A percentile compares a stretch with the other conserved stretches of the same genome.
Conservation (phyloP, 2,329 filamentous ascomycete genomes). For the Aphanocladium album region DNA sequence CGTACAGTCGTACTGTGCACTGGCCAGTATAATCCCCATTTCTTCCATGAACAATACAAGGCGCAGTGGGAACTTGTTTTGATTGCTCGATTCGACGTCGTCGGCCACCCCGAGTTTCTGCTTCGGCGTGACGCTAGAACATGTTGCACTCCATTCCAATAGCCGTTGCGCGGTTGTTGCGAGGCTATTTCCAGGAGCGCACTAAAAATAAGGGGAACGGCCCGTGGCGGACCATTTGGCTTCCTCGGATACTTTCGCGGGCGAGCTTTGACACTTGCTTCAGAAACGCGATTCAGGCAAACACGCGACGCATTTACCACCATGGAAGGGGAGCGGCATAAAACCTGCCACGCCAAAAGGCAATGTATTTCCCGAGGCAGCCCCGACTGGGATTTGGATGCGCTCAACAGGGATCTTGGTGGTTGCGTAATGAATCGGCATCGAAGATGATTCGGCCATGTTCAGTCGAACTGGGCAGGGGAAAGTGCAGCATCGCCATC, state of each 20-base stretch:
- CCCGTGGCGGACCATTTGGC: not conserved
- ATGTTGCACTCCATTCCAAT: not conserved
- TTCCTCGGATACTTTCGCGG: not conserved
- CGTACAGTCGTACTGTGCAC: not conserved
- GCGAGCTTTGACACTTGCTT: slow-evolving; percentile 9
- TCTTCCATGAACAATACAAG: not conserved
- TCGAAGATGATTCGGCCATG: not conserved
- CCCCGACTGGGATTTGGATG: not conserved
- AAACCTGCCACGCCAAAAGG: not conserved
- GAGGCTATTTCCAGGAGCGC: not conserved
- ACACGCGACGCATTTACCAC: not conserved
- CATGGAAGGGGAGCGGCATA: not conserved
- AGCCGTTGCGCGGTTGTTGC: not conserved
- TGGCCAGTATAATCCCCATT: not conserved
- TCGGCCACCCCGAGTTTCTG: not conserved
- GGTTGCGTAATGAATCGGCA: not conserved
- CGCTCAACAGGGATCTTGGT: not conserved
- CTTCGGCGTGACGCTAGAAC: not conserved
- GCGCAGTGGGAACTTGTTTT: not conserved
- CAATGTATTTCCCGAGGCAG: not conserved
- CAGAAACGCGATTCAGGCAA: slow-evolving; percentile 7
- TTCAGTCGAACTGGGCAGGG: not conserved
- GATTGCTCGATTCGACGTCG: not conserved
- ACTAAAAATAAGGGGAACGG: not conserved
- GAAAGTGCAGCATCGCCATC: not conserved